phyloP scores from a whole-genome alignment of 768 basidiomycete genomes.

The Russula olivacea region DNA sequence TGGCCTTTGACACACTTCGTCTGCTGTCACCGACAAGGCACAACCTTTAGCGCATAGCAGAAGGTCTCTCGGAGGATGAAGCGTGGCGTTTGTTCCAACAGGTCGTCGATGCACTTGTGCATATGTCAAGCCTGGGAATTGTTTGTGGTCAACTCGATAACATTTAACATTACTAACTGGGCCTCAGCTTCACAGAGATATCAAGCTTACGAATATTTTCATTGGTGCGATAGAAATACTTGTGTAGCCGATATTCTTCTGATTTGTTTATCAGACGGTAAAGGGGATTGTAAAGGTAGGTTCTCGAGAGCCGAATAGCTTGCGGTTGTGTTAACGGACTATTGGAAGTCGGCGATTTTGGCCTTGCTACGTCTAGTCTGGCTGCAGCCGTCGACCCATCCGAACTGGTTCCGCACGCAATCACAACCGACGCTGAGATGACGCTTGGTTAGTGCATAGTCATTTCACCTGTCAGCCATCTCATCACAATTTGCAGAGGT shows the following conservation, averaged over 20 bases:
- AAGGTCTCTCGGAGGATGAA: slow-evolving; percentile 77
- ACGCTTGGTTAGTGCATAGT: slow-evolving; percentile 50
- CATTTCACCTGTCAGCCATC: neutral
- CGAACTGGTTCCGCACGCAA: slow-evolving; percentile 46
- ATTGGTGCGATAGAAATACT: slow-evolving; percentile 54
- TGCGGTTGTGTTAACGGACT: slow-evolving; percentile 3
- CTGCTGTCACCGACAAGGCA: neutral
- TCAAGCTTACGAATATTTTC: slow-evolving; percentile 92
- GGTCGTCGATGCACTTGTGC: slow-evolving; percentile 81
- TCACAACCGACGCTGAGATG: slow-evolving; percentile 56
- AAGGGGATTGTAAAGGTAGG: slow-evolving; percentile 75
- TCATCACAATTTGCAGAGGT: slow-evolving; percentile 49
- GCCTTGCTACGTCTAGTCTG: slow-evolving; percentile 77
- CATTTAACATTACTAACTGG: slow-evolving; percentile 9
- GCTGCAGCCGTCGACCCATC: slow-evolving; percentile 75
- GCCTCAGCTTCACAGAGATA: slow-evolving; percentile 67
- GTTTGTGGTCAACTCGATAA: slow-evolving; percentile 37
- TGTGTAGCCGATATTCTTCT: neutral
- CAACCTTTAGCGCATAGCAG: slow-evolving; percentile 56
- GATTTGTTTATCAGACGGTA: slow-evolving; percentile 49
- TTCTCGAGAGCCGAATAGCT: neutral
- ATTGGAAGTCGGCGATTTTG: slow-evolving; percentile 81
- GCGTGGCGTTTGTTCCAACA: slow-evolving; percentile 89
- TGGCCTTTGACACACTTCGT: slow-evolving; percentile 6
- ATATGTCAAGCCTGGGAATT: slow-evolving; percentile 86